These are phyloP conservation scores for Blastobotrys petasosporus DNA, from an alignment of 1,139 yeast species.

Conservation along the genomic window DNA sequence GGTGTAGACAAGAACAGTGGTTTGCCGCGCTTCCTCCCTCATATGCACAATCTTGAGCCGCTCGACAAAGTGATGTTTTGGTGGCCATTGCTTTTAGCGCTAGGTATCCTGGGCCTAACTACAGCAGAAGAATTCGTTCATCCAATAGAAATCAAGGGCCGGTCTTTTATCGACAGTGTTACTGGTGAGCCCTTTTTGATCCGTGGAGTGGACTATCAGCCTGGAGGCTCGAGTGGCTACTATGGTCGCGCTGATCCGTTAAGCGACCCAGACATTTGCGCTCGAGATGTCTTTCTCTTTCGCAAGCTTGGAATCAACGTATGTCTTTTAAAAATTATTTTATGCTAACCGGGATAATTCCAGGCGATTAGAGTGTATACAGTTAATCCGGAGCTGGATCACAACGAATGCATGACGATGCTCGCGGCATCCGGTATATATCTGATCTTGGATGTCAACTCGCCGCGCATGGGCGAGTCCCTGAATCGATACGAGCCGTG, in stretches of 20 bases:
- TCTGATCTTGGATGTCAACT: constrained; percentile 81
- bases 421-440: constrained; percentile 90
- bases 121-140: constrained; percentile 21
- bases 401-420: constrained; percentile 86
- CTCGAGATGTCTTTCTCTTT: constrained; percentile 67
- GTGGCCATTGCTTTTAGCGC: no score
- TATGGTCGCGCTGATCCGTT: constrained; percentile 55
- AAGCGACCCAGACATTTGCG: constrained; percentile 61
- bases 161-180: constrained; percentile 69
- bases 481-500: constrained; percentile 86
- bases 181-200: constrained; percentile 74
- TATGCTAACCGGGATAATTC: neutral
- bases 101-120: neutral
- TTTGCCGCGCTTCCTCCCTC: no score
- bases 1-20: no score
- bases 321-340: constrained; percentile 24
- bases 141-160: constrained; percentile 48
- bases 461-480: constrained; percentile 73
- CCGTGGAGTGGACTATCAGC: constrained; percentile 81
- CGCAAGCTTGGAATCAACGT: constrained; percentile 73
- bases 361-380: constrained; percentile 83
- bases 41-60: no score
- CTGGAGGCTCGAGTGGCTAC: constrained; percentile 76
- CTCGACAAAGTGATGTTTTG: no score
- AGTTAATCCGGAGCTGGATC: constrained; percentile 74